Evolutionary conservation across 2,329 filamentous ascomycete species (phyloP), one percentile per base, ranked within the genome.

Genomic region (Mollisiaceae sp.): DNA sequence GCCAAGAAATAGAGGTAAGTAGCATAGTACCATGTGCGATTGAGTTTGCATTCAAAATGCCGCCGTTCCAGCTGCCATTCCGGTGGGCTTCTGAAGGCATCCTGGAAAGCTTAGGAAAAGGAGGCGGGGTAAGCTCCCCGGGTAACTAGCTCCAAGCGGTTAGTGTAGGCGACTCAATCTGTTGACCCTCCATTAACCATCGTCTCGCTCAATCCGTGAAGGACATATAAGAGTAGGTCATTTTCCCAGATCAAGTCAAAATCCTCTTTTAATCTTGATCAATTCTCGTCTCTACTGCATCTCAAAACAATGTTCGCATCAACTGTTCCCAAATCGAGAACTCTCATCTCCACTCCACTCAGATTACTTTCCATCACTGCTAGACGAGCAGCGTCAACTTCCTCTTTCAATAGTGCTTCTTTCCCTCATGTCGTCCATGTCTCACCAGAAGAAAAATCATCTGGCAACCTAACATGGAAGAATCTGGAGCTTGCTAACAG

Each of bases 401-500:
- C 45, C 45, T 27, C n/a, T 9, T 27, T 24, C 45, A 50, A 50
- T 11, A 22, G 20, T 1, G 14, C 61, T 11, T 69, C 67, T 8
- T 55, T 59, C 8, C 67, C 65, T 20, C 64, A 64, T n/a, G 45
- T n/a, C 5, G 65, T 69, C 9, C 14, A 60, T 6, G 67, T 67
- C 8, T 65, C 67, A 35, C 59, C 61, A 11, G 50, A 62, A 59
- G 68, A 70, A 36, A 60, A 62, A 6, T 38, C 18, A 1, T 32
- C 47, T 15, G 41, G 56, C 14, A 8, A 12, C 1, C 55, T 70
- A 11, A 63, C 59, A 1, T 65, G 62, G 60, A 77, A 79, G 24
- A 88, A 86, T 64, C 77, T 89, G 1, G 86, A 89, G 68, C 79
- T 81, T 18, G 85, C 85, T 0, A 82, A 85, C 1, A 77, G 82